Conservation (phyloP, 257 asterid genomes). For the Solanum peruvianum region DNA sequence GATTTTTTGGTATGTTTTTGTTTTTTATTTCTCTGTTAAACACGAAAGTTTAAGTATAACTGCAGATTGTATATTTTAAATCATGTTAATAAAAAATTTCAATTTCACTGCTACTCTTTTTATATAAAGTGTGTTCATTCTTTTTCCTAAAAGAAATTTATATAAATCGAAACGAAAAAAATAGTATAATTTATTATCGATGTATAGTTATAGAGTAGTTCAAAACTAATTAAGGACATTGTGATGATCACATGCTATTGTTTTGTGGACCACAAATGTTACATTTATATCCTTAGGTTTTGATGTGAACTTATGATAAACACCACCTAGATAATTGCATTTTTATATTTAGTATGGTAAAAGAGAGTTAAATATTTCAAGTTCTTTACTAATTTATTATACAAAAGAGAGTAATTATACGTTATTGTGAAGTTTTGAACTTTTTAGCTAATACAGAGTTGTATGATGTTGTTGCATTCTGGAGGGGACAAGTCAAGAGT, state of each 20-base stretch:
- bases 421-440: no score
- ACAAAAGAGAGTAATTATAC: not conserved
- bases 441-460: not conserved
- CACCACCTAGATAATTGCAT: not conserved
- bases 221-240: not conserved
- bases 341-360: not conserved
- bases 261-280: not conserved
- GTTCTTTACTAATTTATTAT: not conserved
- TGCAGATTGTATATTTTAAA: not conserved
- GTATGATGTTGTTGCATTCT: not conserved
- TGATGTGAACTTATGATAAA: not conserved
- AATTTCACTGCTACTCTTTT: no score
- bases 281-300: not conserved
- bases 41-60: no score
- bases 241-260: not conserved
- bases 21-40: not conserved
- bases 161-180: not conserved
- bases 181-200: not conserved
- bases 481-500: not conserved
- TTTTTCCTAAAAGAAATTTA: not conserved
- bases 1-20: not conserved
- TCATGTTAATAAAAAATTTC: no score
- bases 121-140: no score
- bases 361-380: not conserved
- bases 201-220: not conserved